Percentiles rank a stretch among this genome's conserved stretches.
These are phyloP conservation scores for Termitomyces sp. DNA, from an alignment of 768 basidiomycete genomes.

Conservation along the genomic window DNA sequence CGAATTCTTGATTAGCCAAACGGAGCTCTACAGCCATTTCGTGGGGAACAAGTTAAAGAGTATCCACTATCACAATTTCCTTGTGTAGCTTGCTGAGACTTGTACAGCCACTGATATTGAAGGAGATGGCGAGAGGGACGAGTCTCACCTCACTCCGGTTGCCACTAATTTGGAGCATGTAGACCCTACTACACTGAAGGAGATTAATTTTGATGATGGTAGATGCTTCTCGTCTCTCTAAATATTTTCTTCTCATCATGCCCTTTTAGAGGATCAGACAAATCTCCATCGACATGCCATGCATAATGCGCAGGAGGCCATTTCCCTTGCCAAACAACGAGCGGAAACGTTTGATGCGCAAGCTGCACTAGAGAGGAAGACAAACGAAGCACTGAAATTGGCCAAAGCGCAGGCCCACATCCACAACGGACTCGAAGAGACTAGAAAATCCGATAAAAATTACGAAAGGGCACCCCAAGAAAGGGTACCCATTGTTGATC, in stretches of 20 bases:
- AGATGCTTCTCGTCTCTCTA: neutral
- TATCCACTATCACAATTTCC: slow-evolving; percentile 22
- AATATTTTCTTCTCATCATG: neutral
- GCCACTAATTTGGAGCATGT: slow-evolving; percentile 56
- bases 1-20: slow-evolving; percentile 98
- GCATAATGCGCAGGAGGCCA: slow-evolving; percentile 85
- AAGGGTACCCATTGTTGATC: slow-evolving; percentile 57
- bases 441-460: slow-evolving; percentile 28
- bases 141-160: slow-evolving; percentile 34
- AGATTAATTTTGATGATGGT: slow-evolving; percentile 93
- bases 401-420: slow-evolving; percentile 50
- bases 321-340: slow-evolving; percentile 68
- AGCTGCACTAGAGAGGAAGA: slow-evolving; percentile 75
- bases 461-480: slow-evolving; percentile 29
- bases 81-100: slow-evolving; percentile 12
- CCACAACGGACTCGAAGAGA: slow-evolving; percentile 45
- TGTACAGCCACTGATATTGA: slow-evolving; percentile 69
- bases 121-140: slow-evolving; percentile 43
- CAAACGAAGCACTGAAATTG: slow-evolving; percentile 68
- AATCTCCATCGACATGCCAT: slow-evolving; percentile 83
- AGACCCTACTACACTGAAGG: slow-evolving; percentile 48
- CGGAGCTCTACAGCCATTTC: slow-evolving; percentile 98
- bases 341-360: slow-evolving; percentile 84
- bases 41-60: slow-evolving; percentile 95
- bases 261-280: slow-evolving; percentile 68